Conservation (phyloP, 1,284 basidiomycete genomes). For the Cryptococcus jaspeensis region DNA sequence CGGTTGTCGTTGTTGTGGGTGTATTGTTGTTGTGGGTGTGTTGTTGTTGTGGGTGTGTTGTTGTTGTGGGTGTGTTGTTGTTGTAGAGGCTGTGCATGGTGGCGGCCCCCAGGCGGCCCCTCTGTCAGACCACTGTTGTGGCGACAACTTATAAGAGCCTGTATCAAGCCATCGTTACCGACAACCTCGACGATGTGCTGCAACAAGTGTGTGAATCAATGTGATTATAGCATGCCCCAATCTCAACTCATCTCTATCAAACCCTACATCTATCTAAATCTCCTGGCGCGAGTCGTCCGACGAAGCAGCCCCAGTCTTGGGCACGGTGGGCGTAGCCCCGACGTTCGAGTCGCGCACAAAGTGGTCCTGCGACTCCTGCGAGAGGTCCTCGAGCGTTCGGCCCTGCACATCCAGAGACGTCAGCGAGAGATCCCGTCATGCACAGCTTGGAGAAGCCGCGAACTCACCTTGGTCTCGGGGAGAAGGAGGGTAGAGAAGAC, state of each 20-base stretch:
- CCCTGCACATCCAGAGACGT: conserved; percentile 23
- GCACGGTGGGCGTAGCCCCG: background rate
- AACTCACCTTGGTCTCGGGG: conserved; percentile 65
- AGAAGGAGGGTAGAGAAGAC: conserved; percentile 71
- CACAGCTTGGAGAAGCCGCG: too few relatives aligned
- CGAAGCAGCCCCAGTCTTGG: background rate
- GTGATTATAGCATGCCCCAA: background rate
- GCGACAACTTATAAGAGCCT: too few relatives aligned
- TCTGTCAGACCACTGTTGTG: too few relatives aligned
- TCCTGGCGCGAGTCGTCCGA: background rate
- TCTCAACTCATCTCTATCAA: background rate
- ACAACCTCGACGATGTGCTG: too few relatives aligned
- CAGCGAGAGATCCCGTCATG: background rate
- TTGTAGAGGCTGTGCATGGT: too few relatives aligned
- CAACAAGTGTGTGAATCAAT: background rate
- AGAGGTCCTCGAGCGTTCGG: conserved; percentile 63
- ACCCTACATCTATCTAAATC: background rate
- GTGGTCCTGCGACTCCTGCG: conserved; percentile 65
- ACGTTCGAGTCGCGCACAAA: conserved; percentile 54
- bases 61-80: too few relatives aligned
- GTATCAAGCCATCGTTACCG: too few relatives aligned
- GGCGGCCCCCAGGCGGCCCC: too few relatives aligned
- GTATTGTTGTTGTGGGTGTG: too few relatives aligned
- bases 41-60: too few relatives aligned
- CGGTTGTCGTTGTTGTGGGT: too few relatives aligned